These are phyloP conservation scores for Rubus parviflorus DNA, from an alignment of 306 rosid species.

Conservation along the genomic window DNA sequence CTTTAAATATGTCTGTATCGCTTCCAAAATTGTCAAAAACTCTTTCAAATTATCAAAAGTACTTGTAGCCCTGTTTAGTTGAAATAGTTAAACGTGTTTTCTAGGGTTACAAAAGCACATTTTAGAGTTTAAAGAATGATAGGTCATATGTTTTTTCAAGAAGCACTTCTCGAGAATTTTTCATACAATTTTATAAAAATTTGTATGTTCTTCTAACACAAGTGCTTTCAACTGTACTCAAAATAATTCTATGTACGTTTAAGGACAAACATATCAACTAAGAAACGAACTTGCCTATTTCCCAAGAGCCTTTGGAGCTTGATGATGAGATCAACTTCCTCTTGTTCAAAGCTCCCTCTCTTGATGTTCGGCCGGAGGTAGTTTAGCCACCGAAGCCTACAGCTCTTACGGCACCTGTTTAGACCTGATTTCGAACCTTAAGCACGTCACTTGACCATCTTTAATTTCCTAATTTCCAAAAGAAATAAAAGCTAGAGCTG, in stretches of 20 bases:
- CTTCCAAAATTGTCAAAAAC: not conserved
- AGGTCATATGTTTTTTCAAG: not conserved
- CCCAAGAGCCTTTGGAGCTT: slow-evolving; percentile 59
- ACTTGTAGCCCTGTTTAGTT: not conserved
- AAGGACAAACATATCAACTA: not conserved
- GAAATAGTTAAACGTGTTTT: not conserved
- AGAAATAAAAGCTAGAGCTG: not conserved
- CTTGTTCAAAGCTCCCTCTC: slow-evolving; percentile 53
- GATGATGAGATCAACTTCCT: slow-evolving; percentile 59
- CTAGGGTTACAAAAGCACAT: too few species aligned
- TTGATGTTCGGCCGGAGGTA: slow-evolving; percentile 66
- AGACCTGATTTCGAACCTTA: slow-evolving; percentile 31
- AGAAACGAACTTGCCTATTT: slow-evolving; percentile 43
- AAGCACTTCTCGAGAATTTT: not conserved
- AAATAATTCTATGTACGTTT: too few species aligned
- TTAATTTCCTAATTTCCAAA: not conserved
- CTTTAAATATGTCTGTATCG: not conserved
- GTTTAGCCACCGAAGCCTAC: slow-evolving; percentile 65
- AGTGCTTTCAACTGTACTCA: too few species aligned
- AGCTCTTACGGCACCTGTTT: slow-evolving; percentile 63
- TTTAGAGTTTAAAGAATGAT: too few species aligned
- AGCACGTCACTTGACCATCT: not conserved
- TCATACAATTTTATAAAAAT: too few species aligned
- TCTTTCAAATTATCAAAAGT: not conserved
- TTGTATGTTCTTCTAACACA: too few species aligned